Evolutionary conservation across 179 eudicot species (phyloP), one percentile per base, ranked within the genome.

Genomic region (Silene noctiflora): DNA sequence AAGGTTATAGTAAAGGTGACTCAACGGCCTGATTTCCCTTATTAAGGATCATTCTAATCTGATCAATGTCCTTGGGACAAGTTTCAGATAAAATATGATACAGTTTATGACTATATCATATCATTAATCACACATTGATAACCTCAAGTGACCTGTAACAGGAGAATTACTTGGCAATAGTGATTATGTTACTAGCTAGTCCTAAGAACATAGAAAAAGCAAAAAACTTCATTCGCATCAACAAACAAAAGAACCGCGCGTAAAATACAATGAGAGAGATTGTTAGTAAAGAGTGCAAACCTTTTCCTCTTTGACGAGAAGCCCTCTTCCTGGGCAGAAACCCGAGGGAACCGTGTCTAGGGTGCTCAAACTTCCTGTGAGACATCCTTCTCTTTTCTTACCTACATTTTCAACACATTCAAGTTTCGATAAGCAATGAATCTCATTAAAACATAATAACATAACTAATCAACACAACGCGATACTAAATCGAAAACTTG

Each of bases 261-360:
- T 0, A 39, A 39, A 39, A 39, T 39, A 61, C 22, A 69, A 4
- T 4, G 17, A 14, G 22, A 61, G 10, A 8, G 22, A 64, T 0
- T 27, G 1, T 59, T 3, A 22, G 16, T 1, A 12, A 48, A 35
- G 2, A 6, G 0, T 2, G 2, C 9, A 20, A 70, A 89, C 92
- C 92, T 82, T 84, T 87, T 69, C 92, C 92, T 76, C 92, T 85
- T 42, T 82, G 87, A 22, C 92, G 90, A 56, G 85, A 29, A 4
- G 87, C 87, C 71, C 87, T 79, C 83, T 84, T 84, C 81, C 87
- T 82, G 51, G 87, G 87, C 25, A 82, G 85, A 64, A 85, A 85
- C 16, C 87, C 87, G 24, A 85, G 87, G 75, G 87, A 84, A 74
- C 87, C 87, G 63, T 84, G 87, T 46, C 87, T 79, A 7, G 87